phyloP scores from a whole-genome alignment of 257 asterid genomes.

The Solanum stenotomum region DNA sequence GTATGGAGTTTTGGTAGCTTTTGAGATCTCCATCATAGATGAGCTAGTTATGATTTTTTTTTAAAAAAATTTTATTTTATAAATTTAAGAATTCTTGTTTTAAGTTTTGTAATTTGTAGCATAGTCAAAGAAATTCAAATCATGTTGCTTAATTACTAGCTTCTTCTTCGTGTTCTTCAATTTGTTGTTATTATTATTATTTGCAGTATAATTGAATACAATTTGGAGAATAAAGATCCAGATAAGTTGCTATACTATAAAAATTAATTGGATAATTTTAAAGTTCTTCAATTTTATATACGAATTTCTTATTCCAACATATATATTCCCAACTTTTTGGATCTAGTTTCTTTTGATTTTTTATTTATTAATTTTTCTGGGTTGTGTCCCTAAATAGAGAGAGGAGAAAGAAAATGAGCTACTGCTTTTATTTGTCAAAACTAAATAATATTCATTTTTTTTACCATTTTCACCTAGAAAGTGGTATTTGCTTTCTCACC shows the following conservation, averaged over 20 bases:
- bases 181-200: background rate
- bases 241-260: background rate
- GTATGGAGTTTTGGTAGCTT: background rate
- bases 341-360: background rate
- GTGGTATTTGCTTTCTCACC: background rate
- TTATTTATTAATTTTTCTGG: background rate
- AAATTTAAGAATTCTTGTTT: background rate
- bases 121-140: background rate
- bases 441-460: too few relatives aligned
- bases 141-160: background rate
- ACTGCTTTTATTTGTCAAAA: background rate
- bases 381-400: background rate
- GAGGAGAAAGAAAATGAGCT: background rate
- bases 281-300: background rate
- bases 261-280: background rate
- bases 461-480: background rate
- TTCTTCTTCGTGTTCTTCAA: background rate
- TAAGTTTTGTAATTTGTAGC: background rate
- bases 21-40: background rate
- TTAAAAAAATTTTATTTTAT: background rate
- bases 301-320: background rate
- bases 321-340: background rate
- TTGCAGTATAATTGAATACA: background rate
- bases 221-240: background rate
- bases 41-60: background rate